phyloP scores from a whole-genome alignment of 352 stramenopile genomes.

The Phytophthora constricta region DNA sequence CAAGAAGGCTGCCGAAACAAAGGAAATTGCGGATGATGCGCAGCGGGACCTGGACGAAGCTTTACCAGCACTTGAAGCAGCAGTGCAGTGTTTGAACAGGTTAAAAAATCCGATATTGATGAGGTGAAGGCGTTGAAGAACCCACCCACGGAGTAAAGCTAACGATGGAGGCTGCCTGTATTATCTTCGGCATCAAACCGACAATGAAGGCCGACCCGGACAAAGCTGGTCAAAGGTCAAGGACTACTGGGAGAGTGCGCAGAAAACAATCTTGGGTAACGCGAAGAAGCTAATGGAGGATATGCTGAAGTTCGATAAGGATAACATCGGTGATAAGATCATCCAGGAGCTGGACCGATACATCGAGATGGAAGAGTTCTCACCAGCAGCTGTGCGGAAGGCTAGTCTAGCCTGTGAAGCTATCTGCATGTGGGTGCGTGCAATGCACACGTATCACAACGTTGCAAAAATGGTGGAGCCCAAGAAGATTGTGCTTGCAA shows the following conservation, averaged over 20 bases:
- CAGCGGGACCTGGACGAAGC: conserved; percentile 94
- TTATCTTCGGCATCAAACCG: conserved; percentile 95
- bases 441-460: conserved; percentile 94
- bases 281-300: conserved; percentile 92
- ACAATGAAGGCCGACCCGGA: conserved; percentile 89
- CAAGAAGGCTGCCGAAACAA: conserved; percentile 93
- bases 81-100: conserved; percentile 91
- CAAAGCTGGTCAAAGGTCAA: conserved; percentile 91
- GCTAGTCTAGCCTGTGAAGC: conserved; percentile 92
- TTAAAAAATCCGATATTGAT: conserved; percentile 96
- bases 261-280: conserved; percentile 88
- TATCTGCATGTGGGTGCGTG: conserved; percentile 95
- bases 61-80: conserved; percentile 90
- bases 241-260: conserved; percentile 90
- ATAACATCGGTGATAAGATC: conserved; percentile 89
- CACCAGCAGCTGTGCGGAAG: conserved; percentile 88
- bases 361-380: conserved; percentile 92
- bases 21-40: conserved; percentile 92
- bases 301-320: conserved; percentile 92
- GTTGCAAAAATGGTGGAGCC: conserved; percentile 93
- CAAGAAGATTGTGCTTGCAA: conserved; percentile 88
- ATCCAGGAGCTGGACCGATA: conserved; percentile 90
- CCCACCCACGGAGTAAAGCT: conserved; percentile 85
- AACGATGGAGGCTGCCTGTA: conserved; percentile 93
- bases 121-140: conserved; percentile 93